Conservation (phyloP, 1,284 basidiomycete genomes). For the Trametes hirsuta region DNA sequence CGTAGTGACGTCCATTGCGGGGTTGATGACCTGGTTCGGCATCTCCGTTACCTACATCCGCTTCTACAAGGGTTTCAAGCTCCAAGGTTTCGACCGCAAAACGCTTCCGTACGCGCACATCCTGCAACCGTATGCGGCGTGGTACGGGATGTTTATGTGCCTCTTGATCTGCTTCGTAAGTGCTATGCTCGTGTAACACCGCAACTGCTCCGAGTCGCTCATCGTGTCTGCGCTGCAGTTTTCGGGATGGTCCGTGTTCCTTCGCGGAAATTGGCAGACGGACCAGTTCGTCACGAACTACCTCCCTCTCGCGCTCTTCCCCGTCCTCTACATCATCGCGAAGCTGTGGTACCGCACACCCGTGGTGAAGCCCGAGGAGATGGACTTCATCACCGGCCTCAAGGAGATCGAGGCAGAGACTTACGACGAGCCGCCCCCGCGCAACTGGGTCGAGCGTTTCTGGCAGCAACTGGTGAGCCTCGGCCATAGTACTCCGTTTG, state of each 20-base stretch:
- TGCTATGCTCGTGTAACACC: neutral
- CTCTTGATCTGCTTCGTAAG: conserved; percentile 72
- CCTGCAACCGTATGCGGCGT: conserved; percentile 76
- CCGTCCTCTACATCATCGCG: conserved; percentile 68
- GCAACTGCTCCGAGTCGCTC: neutral
- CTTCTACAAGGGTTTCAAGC: conserved; percentile 78
- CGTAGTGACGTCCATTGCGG: conserved; percentile 48
- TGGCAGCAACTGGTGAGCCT: conserved; percentile 75
- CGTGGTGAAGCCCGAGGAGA: conserved; percentile 55
- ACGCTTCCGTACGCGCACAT: conserved; percentile 68
- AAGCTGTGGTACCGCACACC: conserved; percentile 55
- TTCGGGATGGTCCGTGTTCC: conserved; percentile 78
- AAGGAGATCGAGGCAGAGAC: conserved; percentile 75
- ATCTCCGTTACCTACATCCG: conserved; percentile 82
- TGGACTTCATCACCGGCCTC: conserved; percentile 79
- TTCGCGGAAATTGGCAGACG: conserved; percentile 62
- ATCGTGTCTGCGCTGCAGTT: conserved; percentile 48
- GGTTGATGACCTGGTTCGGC: conserved; percentile 84
- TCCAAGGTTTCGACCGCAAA: conserved; percentile 70
- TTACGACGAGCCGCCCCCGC: conserved; percentile 74
- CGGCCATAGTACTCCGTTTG: neutral
- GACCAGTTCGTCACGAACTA: conserved; percentile 65
- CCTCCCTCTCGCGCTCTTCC: conserved; percentile 77
- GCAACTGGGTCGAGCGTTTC: conserved; percentile 66
- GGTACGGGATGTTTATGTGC: conserved; percentile 60